phyloP scores from a whole-genome alignment of 2,329 filamentous ascomycete genomes.

The Plectosphaerella cucumerina region DNA sequence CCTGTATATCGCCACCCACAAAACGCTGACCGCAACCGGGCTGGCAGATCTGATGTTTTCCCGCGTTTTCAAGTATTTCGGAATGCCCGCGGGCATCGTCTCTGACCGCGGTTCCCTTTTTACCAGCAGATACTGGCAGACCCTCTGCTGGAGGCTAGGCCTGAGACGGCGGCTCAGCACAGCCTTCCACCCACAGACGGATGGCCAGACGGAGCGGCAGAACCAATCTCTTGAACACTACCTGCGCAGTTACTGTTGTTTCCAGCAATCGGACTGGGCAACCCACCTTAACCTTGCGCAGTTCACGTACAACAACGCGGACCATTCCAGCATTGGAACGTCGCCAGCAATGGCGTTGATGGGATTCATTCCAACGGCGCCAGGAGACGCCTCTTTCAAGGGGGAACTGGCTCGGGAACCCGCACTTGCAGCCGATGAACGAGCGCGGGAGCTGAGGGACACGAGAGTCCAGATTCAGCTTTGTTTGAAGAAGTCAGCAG shows the following conservation, averaged over 20 bases:
- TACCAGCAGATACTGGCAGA: not conserved
- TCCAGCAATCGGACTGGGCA: not conserved
- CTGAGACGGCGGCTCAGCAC: not conserved
- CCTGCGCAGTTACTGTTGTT: not conserved
- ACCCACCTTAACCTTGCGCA: no score
- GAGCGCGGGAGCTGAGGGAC: no score
- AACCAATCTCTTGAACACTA: not conserved
- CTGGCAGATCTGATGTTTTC: constrained; percentile 1
- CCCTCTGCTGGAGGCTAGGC: not conserved
- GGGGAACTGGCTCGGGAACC: no score
- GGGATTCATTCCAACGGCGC: not conserved
- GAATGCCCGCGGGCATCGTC: no score
- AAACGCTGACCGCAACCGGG: not conserved
- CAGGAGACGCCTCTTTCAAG: no score
- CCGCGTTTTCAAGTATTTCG: not conserved
- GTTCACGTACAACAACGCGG: not conserved
- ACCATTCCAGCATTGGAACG: not conserved
- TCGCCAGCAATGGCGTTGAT: not conserved
- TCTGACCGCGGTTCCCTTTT: not conserved
- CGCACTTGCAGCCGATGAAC: no score
- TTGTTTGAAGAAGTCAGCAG: no score
- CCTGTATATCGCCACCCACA: not conserved
- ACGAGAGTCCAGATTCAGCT: no score
- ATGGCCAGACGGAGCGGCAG: not conserved
- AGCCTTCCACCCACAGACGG: not conserved